Base-by-base conservation (phyloP, 2,329 filamentous ascomycete genomes). In the Trichophyton verrucosum region DNA sequence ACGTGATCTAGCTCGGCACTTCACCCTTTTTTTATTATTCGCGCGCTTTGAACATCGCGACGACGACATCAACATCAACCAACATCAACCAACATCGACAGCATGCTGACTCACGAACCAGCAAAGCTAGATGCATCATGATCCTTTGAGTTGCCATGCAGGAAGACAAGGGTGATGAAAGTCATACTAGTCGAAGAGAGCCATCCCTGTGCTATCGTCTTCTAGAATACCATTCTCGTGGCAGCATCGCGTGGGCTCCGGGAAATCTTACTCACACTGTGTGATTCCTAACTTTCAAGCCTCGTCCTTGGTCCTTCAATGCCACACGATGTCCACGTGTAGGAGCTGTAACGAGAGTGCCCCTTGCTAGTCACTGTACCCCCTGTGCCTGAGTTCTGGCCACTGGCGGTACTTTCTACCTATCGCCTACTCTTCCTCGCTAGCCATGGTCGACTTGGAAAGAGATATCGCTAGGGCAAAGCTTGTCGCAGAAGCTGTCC, bases 361-460 rank as follows among this genome's bases (percentile, higher is more conserved):
- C 27, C 49, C 20, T 33, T 33, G 11, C 49, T n/a, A n/a, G 22
- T 8, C 49, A 11, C 27, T 17, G 49, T 33, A 17, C 2, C 13
- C n/a, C n/a, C n/a, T 27, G 49, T 33, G 49, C 30, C 49, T 53
- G 17, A 27, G 49, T 20, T 53, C 49, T 53, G 49, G 49, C 24
- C 24, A 33, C 17, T 30, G 13, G 49, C 49, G 11, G 49, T 15
- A 33, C 22, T 33, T 30, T 33, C 15, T 53, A 33, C 49, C 49
- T 53, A 24, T 53, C 49, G 49, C 49, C 49, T 53, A 53, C 49
- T 53, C 22, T 53, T 53, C 20, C 49, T 53, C 22, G 49, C 49
- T 3, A 24, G 8, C 5, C 8, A 53, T 53, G 49, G 22, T 53
- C 22, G 24, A 53, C n/a, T 30, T 30, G 22, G 49, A 53, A 22